Evolutionary conservation across 306 rosid genomes (phyloP).

Genomic region (Albizia julibrissin): DNA sequence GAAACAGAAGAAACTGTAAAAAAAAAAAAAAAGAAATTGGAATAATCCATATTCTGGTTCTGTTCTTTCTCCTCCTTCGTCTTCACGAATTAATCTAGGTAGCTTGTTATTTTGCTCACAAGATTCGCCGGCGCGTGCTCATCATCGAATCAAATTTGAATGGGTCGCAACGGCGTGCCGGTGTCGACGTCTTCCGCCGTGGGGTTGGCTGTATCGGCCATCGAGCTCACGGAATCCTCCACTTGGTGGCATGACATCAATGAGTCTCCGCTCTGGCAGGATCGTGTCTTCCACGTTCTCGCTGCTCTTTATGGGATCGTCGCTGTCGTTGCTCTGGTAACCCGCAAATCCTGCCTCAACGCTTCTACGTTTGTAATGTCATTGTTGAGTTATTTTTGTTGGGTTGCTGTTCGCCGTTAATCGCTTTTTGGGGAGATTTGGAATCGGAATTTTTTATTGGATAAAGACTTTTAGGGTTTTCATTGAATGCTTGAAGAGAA

Average conservation of each 20-base stretch:
- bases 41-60: neutral
- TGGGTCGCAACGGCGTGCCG: constrained; percentile 55
- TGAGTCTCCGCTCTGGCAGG: constrained; percentile 75
- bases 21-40: no score
- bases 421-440: neutral
- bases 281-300: constrained; percentile 73
- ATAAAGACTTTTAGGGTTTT: constrained; percentile 34
- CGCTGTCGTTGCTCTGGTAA: constrained; percentile 76
- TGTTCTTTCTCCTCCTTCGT: neutral
- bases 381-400: neutral
- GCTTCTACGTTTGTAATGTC: neutral
- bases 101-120: neutral
- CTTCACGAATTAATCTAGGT: neutral
- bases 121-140: constrained; percentile 13
- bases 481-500: neutral
- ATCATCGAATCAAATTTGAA: constrained; percentile 30
- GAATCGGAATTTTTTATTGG: neutral
- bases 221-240: constrained; percentile 53
- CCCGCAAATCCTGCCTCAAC: neutral
- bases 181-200: constrained; percentile 32
- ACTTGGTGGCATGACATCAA: constrained; percentile 89
- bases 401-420: neutral
- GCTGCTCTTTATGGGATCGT: constrained; percentile 80
- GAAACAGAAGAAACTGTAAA: neutral
- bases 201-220: constrained; percentile 52